Evolutionary conservation across 345 rosid genomes (phyloP), one percentile per base, ranked within the genome.

Genomic region (Gossypium herbaceum): DNA sequence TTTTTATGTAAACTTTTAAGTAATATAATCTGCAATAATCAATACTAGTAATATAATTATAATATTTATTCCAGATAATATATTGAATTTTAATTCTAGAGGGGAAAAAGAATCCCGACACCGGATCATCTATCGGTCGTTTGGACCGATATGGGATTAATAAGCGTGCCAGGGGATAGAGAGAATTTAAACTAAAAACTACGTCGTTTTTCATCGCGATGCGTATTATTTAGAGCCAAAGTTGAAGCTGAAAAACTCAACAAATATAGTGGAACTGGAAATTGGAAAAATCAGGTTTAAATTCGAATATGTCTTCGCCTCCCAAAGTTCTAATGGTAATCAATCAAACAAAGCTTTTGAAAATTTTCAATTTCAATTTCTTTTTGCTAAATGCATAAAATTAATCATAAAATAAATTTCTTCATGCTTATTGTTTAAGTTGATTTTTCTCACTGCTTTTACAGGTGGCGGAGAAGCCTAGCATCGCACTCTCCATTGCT

Each of bases 381-480:
- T 11, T 3, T 41, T 57, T 44, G 7, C 44, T 5, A 27, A 51
- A 29, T 16, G 5, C 20, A 22, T 48, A 19, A 25, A 25, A 25
- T 48, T 25, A 50, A 25, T 16, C 51, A 12, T 24, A 13, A 3
- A 68, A 25, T 22, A 50, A 41, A 2, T 41, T 22, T 20, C 29
- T 44, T 66, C 19, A 56, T 58, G 34, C 24, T 24, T 58, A 11
- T 8, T 24, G 16, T 73, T 44, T 47, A 3, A 57, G 57, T 45
- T 48, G 56, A 17, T 44, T 41, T 24, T 47, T 73, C 45, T 69
- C 25, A 19, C 57, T 73, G 68, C 22, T 25, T 24, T 27, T 59
- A 0, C 86, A 88, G 98, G 94, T 94, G 68, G 97, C 98, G 12
- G 98, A 94, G 88, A 94, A 94, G 90, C 98, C 97, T 24, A 92